Base-by-base conservation (phyloP, 179 eudicot genomes). In the Beta macrorhiza region DNA sequence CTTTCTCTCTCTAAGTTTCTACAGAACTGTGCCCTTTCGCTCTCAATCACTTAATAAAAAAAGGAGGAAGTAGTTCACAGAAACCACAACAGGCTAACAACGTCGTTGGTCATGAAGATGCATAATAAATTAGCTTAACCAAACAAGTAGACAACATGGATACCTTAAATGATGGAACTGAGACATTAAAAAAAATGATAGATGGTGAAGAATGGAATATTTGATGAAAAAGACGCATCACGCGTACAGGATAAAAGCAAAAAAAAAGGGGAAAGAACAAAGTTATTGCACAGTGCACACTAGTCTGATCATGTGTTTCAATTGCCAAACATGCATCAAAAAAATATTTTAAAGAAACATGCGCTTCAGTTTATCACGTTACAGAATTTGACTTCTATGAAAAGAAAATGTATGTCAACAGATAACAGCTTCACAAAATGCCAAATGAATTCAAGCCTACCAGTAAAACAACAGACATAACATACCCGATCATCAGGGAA, bases 401-500 rank as follows among this genome's bases (percentile, higher is more conserved):
- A 56, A 22, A 56, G 32, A 71, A 74, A 57, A 65, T 32, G 53
- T 49, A 47, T 73, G 29, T 57, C 71, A 19, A 25, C 78, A 76
- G 29, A 58, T 49, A 14, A 29, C 80, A 42, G 69, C 63, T 65
- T 25, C 62, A 76, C 65, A 57, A 51, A 29, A 63, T 64, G 44
- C 44, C 65, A 59, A 77, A 55, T 13, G 65, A 13, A 15, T 67
- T 25, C 12, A 61, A 44, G 16, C 17, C 53, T 37, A 12, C 49
- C 6, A 12, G 17, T 32, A 77, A 57, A 58, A 52, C 14, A 56
- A 47, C 19, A 64, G 47, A 44, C 44, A 63, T 15, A 88, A 80
- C 89, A 85, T 86, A 92, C 99, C 90, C 89, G 89, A 45, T 90
- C 94, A 63, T 76, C 83, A 57, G 99, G 97, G 83, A 94, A 96